These are phyloP conservation scores for Kalmanozyma brasiliensis DNA, from an alignment of 1,284 basidiomycete genomes.

Conservation along the genomic window DNA sequence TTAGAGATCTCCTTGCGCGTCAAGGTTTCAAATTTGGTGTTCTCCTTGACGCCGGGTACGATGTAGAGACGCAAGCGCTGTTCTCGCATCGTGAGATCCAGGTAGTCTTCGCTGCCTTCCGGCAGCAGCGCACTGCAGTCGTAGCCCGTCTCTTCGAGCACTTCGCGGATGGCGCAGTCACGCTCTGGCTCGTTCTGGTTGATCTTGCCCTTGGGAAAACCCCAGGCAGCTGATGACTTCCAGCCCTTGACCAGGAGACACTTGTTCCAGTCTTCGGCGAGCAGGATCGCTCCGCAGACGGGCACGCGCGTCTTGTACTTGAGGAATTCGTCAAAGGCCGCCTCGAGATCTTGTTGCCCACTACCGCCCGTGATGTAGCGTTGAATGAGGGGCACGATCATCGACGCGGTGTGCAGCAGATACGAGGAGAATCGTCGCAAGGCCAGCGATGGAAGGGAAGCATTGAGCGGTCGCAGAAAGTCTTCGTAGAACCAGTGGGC, in stretches of 20 bases:
- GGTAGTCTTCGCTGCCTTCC: slow-evolving; percentile 72
- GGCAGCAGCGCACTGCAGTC: slow-evolving; percentile 59
- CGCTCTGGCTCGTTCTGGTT: slow-evolving; percentile 79
- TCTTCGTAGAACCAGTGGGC: slow-evolving; percentile 99
- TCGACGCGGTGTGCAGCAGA: slow-evolving; percentile 72
- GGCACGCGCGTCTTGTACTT: slow-evolving; percentile 96
- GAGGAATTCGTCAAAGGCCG: slow-evolving; percentile 65
- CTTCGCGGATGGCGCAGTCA: slow-evolving; percentile 71
- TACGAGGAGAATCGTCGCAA: slow-evolving; percentile 94
- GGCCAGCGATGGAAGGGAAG: slow-evolving; percentile 79
- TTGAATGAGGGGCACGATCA: slow-evolving; percentile 64
- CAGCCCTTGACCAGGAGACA: slow-evolving; percentile 81
- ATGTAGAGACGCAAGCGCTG: slow-evolving; percentile 91
- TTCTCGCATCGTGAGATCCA: slow-evolving; percentile 88
- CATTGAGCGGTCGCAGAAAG: slow-evolving; percentile 86
- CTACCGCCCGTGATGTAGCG: slow-evolving; percentile 59
- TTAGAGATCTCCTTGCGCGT: slow-evolving; percentile 99
- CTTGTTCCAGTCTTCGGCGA: slow-evolving; percentile 87
- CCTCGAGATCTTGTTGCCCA: slow-evolving; percentile 60
- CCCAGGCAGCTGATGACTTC: slow-evolving; percentile 96
- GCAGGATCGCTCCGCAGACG: slow-evolving; percentile 97
- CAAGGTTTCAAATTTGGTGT: slow-evolving; percentile 88
- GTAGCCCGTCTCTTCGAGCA: slow-evolving; percentile 70
- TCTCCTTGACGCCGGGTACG: slow-evolving; percentile 88
- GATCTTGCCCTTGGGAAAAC: slow-evolving; percentile 98